phyloP scores from a whole-genome alignment of 495 filamentous ascomycete species.

The Xeromyces bisporus region DNA sequence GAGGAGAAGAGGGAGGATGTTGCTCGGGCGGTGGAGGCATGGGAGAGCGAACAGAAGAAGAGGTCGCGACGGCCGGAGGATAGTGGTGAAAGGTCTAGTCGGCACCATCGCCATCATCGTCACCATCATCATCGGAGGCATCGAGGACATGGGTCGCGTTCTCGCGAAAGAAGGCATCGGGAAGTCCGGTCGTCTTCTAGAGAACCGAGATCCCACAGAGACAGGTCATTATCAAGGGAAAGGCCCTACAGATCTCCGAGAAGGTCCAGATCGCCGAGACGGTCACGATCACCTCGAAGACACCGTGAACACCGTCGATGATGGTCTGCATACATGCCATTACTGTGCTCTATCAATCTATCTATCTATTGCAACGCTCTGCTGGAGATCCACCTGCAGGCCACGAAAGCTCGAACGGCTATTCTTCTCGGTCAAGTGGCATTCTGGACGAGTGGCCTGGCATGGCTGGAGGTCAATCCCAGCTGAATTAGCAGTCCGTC shows the following conservation, averaged over 20 bases:
- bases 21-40: slow-evolving; percentile 43
- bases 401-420: too few relatives aligned
- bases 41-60: slow-evolving; percentile 27
- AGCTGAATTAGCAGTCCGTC: too few relatives aligned
- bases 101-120: slow-evolving; percentile 41
- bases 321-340: too few relatives aligned
- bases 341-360: too few relatives aligned
- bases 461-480: too few relatives aligned
- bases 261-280: slow-evolving; percentile 15
- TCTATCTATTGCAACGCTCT: too few relatives aligned
- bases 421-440: too few relatives aligned
- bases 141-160: slow-evolving; percentile 19
- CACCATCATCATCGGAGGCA: slow-evolving; percentile 18
- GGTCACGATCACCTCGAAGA: neutral
- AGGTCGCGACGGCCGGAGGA: slow-evolving; percentile 20
- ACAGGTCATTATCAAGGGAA: slow-evolving; percentile 8
- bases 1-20: slow-evolving; percentile 83
- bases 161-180: slow-evolving; percentile 14
- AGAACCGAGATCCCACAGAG: slow-evolving; percentile 9
- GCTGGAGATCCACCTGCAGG: too few relatives aligned
- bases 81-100: slow-evolving; percentile 25
- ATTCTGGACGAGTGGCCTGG: too few relatives aligned
- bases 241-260: slow-evolving; percentile 13
- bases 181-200: slow-evolving; percentile 14
- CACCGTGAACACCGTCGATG: too few relatives aligned